Evolutionary conservation across 2,329 filamentous ascomycete genomes (phyloP).

Genomic region (Fusarium avenaceum): DNA sequence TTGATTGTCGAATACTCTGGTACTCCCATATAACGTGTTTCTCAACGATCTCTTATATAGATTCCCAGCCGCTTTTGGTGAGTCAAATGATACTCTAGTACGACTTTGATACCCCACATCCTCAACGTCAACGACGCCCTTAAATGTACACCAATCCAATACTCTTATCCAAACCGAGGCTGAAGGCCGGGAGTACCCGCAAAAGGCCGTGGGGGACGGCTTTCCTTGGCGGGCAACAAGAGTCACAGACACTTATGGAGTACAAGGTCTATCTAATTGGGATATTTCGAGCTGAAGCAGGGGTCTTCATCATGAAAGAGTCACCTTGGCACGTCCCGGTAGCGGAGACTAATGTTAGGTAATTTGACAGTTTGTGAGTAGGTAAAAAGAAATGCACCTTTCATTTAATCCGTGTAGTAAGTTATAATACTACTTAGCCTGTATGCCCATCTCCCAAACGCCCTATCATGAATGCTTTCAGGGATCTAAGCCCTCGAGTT

Average conservation of each 20-base stretch:
- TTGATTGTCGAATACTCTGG: not conserved
- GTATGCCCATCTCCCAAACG: constrained; percentile 33
- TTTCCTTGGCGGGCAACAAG: constrained; percentile 6
- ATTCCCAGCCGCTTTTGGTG: constrained; percentile 6
- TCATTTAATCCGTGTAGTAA: constrained; percentile 21
- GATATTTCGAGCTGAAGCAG: not conserved
- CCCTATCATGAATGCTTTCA: constrained; percentile 40
- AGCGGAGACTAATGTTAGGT: constrained; percentile 1
- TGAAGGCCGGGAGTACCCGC: constrained; percentile 34
- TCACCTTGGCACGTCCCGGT: constrained; percentile 8
- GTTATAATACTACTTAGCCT: constrained; percentile 16
- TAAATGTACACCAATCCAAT: constrained; percentile 1
- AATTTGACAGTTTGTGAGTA: not conserved
- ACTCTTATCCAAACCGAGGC: not conserved
- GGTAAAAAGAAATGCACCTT: constrained; percentile 4
- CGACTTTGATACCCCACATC: constrained; percentile 39
- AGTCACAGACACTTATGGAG: constrained; percentile 3
- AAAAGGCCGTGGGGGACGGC: constrained; percentile 11
- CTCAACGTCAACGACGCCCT: constrained; percentile 46
- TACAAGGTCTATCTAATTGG: not conserved
- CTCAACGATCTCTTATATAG: constrained; percentile 23
- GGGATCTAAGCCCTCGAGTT: constrained; percentile 12
- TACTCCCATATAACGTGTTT: not conserved
- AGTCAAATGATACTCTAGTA: constrained; percentile 34
- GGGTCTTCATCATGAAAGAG: constrained; percentile 10